Percentiles rank a stretch among this genome's conserved stretches.
Conservation (phyloP, 345 rosid species). For the Eucalyptus tenuipes region DNA sequence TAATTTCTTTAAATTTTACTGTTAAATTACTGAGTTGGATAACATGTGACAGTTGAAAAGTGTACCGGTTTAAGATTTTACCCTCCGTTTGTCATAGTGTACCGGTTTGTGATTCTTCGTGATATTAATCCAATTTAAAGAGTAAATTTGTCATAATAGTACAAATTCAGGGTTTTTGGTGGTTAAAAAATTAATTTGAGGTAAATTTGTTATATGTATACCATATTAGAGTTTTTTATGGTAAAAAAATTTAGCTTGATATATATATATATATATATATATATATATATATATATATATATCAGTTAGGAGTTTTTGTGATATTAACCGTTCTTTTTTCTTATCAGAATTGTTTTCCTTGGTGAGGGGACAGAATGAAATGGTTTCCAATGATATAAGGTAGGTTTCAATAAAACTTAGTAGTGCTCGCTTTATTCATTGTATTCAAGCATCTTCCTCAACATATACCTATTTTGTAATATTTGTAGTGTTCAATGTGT, state of each 20-base stretch:
- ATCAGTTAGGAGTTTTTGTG: not conserved
- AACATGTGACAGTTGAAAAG: accelerated
- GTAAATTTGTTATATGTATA: too few species aligned
- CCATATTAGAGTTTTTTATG: accelerated
- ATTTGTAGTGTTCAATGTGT: not conserved
- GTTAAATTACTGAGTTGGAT: accelerated
- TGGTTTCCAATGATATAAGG: not conserved
- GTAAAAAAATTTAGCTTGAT: too few species aligned
- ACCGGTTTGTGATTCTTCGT: not conserved
- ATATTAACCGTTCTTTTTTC: not conserved
- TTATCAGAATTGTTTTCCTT: not conserved
- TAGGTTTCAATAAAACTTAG: not conserved
- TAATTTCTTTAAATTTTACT: too few species aligned
- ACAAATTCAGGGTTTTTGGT: too few species aligned
- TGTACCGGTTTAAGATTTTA: accelerated
- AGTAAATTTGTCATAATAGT: too few species aligned
- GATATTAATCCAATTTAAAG: too few species aligned
- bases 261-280: too few species aligned
- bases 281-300: too few species aligned
- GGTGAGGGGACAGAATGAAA: not conserved
- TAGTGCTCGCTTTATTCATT: not conserved
- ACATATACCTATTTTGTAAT: not conserved
- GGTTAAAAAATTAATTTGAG: accelerated
- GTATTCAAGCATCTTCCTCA: not conserved
- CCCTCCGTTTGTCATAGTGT: too few species aligned